Base-by-base conservation (phyloP, 2,329 filamentous ascomycete species). In the Verticillium alfalfae region DNA sequence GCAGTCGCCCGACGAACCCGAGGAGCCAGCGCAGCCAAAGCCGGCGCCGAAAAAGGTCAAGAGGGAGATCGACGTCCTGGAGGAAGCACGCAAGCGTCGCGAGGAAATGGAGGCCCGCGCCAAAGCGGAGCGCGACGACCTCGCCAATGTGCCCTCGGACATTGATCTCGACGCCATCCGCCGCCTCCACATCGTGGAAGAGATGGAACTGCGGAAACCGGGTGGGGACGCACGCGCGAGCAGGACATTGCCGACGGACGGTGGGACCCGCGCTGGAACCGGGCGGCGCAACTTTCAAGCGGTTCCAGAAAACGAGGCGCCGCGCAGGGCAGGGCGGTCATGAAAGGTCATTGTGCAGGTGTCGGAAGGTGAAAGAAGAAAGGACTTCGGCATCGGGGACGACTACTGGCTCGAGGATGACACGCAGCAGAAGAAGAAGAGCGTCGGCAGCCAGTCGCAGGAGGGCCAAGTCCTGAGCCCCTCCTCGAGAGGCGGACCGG, bases 221-320 rank as follows among this genome's bases (percentile, higher is more conserved):
- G 69, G 64, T 66, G 69, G 64, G 71, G 22, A 68, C 31, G 41
- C 41, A 59, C 73, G 38, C 75, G 81, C 18, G 85, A 88, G n/a
- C 76, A 79, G 61, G 81, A 84, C 22, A 72, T 81, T 55, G 79
- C 76, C 1, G 78, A 80, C 54, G 81, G 82, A 5, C 83, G 91
- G 49, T 97, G 94, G 93, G 86, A 97, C 66, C 87, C 92, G 1
- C 83, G 82, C 45, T 99, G 95, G 95, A 96, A 97, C 71, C 71
- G 95, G 94, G 0, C 84, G 94, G 54, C 94, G 92, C 75, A 98
- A 99, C 71, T 99, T 99, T 97, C 78, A 99, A 99, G 74, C 90
- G 87, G 68, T 99, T 99, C 70, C 81, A 83, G 26, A 81, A 81
- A 80, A 60, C 81, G 85, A 60, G 88, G 85, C 31, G 83, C 83